Percentiles rank a stretch among this genome's conserved stretches.
Conservation (phyloP, 164 flowering plant species). For the Chimonanthus salicifolius region DNA sequence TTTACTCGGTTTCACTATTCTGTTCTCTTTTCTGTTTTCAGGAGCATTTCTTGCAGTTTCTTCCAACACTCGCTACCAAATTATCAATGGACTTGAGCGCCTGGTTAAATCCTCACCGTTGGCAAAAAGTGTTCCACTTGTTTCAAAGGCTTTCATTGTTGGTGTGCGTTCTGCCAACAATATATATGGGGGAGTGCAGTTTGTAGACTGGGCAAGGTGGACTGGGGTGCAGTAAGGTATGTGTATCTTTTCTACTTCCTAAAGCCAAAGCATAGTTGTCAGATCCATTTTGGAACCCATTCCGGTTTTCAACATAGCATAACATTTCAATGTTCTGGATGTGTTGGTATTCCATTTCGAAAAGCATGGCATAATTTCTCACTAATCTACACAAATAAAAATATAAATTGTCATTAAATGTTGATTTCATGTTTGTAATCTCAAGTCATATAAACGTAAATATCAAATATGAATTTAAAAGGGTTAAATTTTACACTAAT, state of each 20-base stretch:
- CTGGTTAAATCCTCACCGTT: constrained; percentile 79
- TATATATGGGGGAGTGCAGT: constrained; percentile 92
- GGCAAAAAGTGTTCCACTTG: constrained; percentile 68
- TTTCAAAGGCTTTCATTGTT: constrained; percentile 86
- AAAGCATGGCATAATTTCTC: too few relatives aligned
- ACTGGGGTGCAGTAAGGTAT: constrained; percentile 72
- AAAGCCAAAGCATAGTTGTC: background rate
- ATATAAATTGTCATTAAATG: too few relatives aligned
- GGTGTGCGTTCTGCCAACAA: constrained; percentile 94
- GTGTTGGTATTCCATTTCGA: too few relatives aligned
- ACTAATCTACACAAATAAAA: too few relatives aligned
- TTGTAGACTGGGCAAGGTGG: constrained; percentile 94
- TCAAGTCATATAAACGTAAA: too few relatives aligned
- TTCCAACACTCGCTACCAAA: constrained; percentile 91
- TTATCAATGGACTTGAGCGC: constrained; percentile 73
- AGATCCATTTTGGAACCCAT: too few relatives aligned
- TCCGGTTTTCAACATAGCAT: too few relatives aligned
- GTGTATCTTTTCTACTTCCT: background rate
- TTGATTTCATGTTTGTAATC: too few relatives aligned
- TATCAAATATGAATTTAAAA: too few relatives aligned
- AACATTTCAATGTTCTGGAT: too few relatives aligned
- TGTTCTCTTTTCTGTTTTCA: constrained; percentile 17
- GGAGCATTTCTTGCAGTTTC: constrained; percentile 91
- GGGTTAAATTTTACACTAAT: too few relatives aligned
- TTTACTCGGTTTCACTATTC: background rate